phyloP scores from a whole-genome alignment of 2,329 filamentous ascomycete genomes.

The Periconia macrospinosa region DNA sequence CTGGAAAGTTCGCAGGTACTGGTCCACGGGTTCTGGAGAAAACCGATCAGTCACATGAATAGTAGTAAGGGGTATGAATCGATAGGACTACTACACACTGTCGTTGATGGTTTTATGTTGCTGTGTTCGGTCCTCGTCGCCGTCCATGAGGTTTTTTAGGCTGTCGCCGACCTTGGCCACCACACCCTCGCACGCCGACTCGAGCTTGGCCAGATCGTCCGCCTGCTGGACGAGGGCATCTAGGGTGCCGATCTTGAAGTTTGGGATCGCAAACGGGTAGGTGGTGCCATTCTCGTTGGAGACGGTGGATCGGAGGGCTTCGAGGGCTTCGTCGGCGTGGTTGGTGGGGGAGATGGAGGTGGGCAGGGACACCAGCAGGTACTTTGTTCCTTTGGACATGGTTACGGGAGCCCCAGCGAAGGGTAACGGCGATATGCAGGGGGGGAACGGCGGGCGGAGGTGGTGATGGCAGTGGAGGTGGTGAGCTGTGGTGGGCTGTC shows the following conservation, averaged over 20 bases:
- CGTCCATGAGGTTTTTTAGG: constrained; percentile 78
- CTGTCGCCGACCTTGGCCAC: constrained; percentile 89
- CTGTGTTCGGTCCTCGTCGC: constrained; percentile 77
- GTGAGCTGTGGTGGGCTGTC: constrained; percentile 20
- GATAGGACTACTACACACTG: constrained; percentile 53
- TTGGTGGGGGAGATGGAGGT: constrained; percentile 80
- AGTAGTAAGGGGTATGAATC: neutral
- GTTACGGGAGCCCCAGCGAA: constrained; percentile 23
- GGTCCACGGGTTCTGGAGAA: constrained; percentile 82
- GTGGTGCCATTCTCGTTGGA: constrained; percentile 74
- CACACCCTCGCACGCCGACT: constrained; percentile 75
- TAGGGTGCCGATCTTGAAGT: constrained; percentile 97
- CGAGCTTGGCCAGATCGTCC: constrained; percentile 90
- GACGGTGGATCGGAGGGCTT: constrained; percentile 72
- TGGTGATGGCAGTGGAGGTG: constrained; percentile 8
- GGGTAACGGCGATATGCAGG: constrained; percentile 13
- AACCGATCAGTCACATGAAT: constrained; percentile 8
- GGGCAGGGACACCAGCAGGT: constrained; percentile 88
- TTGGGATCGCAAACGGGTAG: constrained; percentile 78
- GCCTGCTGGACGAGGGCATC: constrained; percentile 95
- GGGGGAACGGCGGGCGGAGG: neutral
- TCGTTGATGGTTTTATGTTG: constrained; percentile 94
- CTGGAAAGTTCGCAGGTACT: constrained; percentile 83
- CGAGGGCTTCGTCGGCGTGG: constrained; percentile 79
- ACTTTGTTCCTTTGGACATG: constrained; percentile 60